Conservation (phyloP, 164 flowering plant genomes). For the Annona cherimola region DNA sequence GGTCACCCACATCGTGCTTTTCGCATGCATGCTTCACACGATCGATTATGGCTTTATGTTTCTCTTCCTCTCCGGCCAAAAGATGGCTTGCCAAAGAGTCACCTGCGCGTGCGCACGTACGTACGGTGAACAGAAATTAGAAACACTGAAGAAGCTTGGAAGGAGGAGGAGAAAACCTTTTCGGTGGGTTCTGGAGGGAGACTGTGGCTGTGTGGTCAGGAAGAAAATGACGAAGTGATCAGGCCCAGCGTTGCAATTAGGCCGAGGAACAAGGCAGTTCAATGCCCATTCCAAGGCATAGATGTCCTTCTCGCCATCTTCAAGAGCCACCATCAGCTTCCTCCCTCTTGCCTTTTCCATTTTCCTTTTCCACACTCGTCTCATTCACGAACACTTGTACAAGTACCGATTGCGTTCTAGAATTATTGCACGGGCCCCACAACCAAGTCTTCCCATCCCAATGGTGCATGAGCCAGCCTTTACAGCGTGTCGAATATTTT, state of each 20-base stretch:
- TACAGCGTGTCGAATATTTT: too few species aligned
- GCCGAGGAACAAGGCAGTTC: conserved; percentile 7
- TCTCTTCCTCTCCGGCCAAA: conserved; percentile 4
- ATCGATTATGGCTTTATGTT: not conserved
- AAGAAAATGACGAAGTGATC: conserved; percentile 13
- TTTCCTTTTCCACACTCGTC: not conserved
- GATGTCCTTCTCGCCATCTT: conserved; percentile 10
- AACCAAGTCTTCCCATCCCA: too few species aligned
- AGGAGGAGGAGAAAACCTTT: conserved; percentile 9
- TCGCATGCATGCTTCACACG: conserved; percentile 8
- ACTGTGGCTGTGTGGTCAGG: not conserved
- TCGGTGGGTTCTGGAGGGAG: not conserved
- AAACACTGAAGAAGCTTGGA: not conserved
- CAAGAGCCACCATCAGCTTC: conserved; percentile 15
- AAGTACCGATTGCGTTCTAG: too few species aligned
- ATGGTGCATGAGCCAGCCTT: too few species aligned
- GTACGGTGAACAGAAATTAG: not conserved
- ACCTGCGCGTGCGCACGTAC: not conserved
- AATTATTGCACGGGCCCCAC: too few species aligned
- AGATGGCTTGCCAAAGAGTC: not conserved
- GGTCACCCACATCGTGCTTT: conserved; percentile 13
- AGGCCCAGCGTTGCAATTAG: not conserved
- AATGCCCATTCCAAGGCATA: conserved; percentile 19
- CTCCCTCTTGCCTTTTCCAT: conserved; percentile 13
- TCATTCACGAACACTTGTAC: too few species aligned